phyloP scores from a whole-genome alignment of 2,329 filamentous ascomycete species.

The Dothideomycetes sp. region DNA sequence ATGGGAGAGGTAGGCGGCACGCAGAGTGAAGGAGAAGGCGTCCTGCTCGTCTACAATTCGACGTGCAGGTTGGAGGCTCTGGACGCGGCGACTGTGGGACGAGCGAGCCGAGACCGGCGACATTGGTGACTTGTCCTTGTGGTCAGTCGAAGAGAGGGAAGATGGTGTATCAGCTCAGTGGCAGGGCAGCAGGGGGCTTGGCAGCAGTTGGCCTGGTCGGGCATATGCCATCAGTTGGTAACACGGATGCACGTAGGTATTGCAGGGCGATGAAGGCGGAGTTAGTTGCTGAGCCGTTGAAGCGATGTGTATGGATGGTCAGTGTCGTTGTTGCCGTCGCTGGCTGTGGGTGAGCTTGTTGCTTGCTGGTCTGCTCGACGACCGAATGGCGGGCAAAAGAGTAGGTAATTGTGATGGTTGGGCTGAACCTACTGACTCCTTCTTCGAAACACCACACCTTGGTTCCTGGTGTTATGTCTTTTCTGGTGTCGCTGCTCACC shows the following conservation, averaged over 20 bases:
- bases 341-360: background rate
- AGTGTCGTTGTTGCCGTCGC: background rate
- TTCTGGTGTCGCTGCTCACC: too few relatives aligned
- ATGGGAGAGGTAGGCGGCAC: conserved; percentile 85
- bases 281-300: background rate
- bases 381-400: too few relatives aligned
- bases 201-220: background rate
- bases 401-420: too few relatives aligned
- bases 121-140: conserved; percentile 16
- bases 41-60: conserved; percentile 53
- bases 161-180: background rate
- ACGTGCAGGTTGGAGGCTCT: conserved; percentile 34
- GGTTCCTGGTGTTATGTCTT: too few relatives aligned
- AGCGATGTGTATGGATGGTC: background rate
- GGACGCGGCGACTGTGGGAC: conserved; percentile 31
- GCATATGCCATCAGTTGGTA: conserved; percentile 2
- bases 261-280: background rate
- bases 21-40: conserved; percentile 83
- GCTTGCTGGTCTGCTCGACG: background rate
- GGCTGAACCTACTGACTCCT: too few relatives aligned
- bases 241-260: background rate
- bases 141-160: background rate
- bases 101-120: conserved; percentile 23
- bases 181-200: background rate
- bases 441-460: too few relatives aligned